These are phyloP conservation scores for Filobasidium floriforme DNA, from an alignment of 768 basidiomycete species.

Conservation along the genomic window DNA sequence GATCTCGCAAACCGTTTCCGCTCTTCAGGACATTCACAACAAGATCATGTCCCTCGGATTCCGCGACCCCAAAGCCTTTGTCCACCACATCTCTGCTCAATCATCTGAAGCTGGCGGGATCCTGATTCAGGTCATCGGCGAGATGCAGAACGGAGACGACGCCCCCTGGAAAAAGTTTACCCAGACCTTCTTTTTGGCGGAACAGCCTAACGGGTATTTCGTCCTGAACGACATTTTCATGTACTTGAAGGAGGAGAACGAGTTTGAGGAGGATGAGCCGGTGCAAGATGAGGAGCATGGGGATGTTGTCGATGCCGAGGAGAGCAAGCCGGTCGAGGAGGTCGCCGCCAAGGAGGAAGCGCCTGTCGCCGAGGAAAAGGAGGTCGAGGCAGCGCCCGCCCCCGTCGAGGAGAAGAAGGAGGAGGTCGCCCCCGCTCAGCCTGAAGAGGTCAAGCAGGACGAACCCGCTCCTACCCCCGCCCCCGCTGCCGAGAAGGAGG, in stretches of 20 bases:
- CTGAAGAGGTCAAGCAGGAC: conserved; percentile 9
- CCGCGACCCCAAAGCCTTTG: conserved; percentile 96
- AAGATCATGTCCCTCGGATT: conserved; percentile 91
- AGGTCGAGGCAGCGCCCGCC: conserved; percentile 11
- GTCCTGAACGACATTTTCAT: conserved; percentile 99
- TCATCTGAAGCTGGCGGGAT: conserved; percentile 90
- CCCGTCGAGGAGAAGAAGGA: conserved; percentile 19
- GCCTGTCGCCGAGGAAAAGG: conserved; percentile 3
- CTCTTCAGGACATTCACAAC: conserved; percentile 80
- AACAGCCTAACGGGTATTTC: conserved; percentile 98
- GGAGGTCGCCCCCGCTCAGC: conserved; percentile 7
- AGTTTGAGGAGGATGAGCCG: conserved; percentile 65
- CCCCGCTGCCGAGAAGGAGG: neutral
- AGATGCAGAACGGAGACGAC: conserved; percentile 75
- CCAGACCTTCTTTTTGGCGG: conserved; percentile 98
- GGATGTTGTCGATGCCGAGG: conserved; percentile 46
- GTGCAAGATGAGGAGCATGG: conserved; percentile 46
- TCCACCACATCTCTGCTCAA: conserved; percentile 96
- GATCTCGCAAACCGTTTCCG: neutral
- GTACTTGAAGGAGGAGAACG: conserved; percentile 90
- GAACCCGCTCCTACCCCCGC: conserved; percentile 4
- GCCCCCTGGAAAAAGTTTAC: conserved; percentile 97
- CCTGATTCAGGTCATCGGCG: conserved; percentile 98
- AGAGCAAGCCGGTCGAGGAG: conserved; percentile 44
- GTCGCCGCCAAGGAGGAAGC: conserved; percentile 15